These are phyloP conservation scores for Quercus ilex DNA, from an alignment of 306 rosid genomes.

Conservation along the genomic window DNA sequence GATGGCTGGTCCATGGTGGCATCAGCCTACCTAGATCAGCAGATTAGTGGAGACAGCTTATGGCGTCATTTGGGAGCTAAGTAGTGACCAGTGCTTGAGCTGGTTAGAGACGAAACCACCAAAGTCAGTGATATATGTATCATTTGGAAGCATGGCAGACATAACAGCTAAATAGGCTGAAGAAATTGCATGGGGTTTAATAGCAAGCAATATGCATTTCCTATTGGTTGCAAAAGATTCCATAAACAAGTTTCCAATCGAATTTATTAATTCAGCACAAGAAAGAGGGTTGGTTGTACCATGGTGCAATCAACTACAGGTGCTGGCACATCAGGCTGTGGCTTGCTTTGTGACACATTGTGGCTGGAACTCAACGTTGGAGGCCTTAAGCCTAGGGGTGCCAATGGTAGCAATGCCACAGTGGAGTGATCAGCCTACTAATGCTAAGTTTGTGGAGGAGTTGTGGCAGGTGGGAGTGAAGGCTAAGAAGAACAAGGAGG, in stretches of 20 bases:
- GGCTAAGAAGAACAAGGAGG: slow-evolving; percentile 28
- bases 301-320: slow-evolving; percentile 48
- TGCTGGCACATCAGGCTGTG: slow-evolving; percentile 29
- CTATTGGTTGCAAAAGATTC: slow-evolving; percentile 38
- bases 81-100: slow-evolving; percentile 14
- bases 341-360: slow-evolving; percentile 45
- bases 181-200: slow-evolving; percentile 40
- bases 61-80: slow-evolving; percentile 36
- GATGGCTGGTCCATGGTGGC: slow-evolving; percentile 47
- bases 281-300: slow-evolving; percentile 31
- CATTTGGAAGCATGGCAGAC: slow-evolving; percentile 41
- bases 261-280: not conserved
- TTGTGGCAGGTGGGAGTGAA: slow-evolving; percentile 46
- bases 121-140: slow-evolving; percentile 29
- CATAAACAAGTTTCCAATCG: slow-evolving; percentile 9
- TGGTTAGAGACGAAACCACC: slow-evolving; percentile 31
- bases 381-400: slow-evolving; percentile 43
- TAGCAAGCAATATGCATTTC: slow-evolving; percentile 26
- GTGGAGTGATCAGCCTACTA: slow-evolving; percentile 48
- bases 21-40: slow-evolving; percentile 47
- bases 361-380: slow-evolving; percentile 42
- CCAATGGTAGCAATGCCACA: slow-evolving; percentile 46
- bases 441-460: slow-evolving; percentile 45
- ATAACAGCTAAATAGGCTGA: slow-evolving; percentile 24
- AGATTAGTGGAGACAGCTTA: slow-evolving; percentile 28